Percentiles rank a stretch among this genome's conserved stretches.
These are phyloP conservation scores for Nicotiana sylvestris DNA, from an alignment of 257 asterid genomes.

Conservation along the genomic window DNA sequence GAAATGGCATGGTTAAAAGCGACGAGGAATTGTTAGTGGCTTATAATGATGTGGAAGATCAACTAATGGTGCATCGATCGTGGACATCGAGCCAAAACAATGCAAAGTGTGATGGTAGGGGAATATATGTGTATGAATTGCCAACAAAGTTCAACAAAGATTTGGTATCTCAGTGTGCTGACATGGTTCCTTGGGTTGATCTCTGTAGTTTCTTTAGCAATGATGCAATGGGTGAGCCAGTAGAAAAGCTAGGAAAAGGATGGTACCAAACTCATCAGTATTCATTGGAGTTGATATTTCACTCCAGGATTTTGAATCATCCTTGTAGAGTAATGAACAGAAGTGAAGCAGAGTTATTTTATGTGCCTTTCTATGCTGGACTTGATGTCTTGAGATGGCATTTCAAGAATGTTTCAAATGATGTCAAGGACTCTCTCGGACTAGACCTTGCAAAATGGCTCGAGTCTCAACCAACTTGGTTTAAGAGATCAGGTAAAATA, in stretches of 20 bases:
- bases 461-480: conserved; percentile 46
- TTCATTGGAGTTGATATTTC: conserved; percentile 65
- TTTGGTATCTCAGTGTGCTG: conserved; percentile 39
- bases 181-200: conserved; percentile 53
- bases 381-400: conserved; percentile 71
- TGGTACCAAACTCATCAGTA: conserved; percentile 72
- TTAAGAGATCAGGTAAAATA: conserved; percentile 29
- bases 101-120: conserved; percentile 14
- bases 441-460: conserved; percentile 51
- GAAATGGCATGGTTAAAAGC: conserved; percentile 7
- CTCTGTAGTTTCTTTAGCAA: conserved; percentile 46
- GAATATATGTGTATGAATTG: conserved; percentile 55
- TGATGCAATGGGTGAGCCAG: conserved; percentile 46
- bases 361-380: conserved; percentile 71
- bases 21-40: conserved; percentile 31
- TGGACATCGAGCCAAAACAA: conserved; percentile 30
- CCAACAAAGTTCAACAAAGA: conserved; percentile 69
- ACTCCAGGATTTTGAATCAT: conserved; percentile 46
- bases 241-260: conserved; percentile 39
- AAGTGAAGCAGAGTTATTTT: conserved; percentile 45
- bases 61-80: conserved; percentile 40
- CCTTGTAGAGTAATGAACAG: conserved; percentile 52
- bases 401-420: conserved; percentile 52
- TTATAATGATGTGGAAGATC: conserved; percentile 32
- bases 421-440: conserved; percentile 44